These are phyloP conservation scores for Colletotrichum lupini DNA, from an alignment of 2,329 filamentous ascomycete genomes.

Conservation along the genomic window DNA sequence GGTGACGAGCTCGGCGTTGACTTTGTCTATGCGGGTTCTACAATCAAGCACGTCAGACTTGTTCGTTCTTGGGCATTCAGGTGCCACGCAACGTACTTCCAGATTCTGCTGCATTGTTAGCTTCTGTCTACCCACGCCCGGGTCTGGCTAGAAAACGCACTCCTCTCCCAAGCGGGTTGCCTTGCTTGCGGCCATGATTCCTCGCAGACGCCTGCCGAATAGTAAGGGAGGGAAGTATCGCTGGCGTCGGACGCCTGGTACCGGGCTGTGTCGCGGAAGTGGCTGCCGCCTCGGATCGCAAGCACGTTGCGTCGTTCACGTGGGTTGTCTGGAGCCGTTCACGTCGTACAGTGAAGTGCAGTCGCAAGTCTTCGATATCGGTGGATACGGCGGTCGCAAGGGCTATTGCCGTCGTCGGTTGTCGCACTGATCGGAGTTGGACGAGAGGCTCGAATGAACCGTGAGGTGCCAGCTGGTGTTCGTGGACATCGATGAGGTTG, in stretches of 20 bases:
- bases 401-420: background rate
- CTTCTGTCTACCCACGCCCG: background rate
- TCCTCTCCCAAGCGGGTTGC: constrained; percentile 72
- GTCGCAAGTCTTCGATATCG: background rate
- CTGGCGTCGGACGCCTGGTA: background rate
- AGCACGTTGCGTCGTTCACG: background rate
- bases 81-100: constrained; percentile 78
- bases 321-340: background rate
- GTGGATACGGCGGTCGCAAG: background rate
- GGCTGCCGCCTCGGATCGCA: background rate
- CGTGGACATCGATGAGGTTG: background rate
- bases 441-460: background rate
- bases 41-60: constrained; percentile 39
- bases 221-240: background rate
- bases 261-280: background rate
- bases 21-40: constrained; percentile 95
- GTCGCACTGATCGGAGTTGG: background rate
- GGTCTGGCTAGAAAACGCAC: constrained; percentile 53
- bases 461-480: background rate
- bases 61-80: background rate
- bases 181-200: constrained; percentile 67
- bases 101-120: constrained; percentile 72
- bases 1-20: constrained; percentile 97
- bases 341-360: background rate
- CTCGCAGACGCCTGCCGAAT: background rate